Percentiles rank a stretch among this genome's conserved stretches.
These are phyloP conservation scores for Colletotrichum navitas DNA, from an alignment of 2,329 filamentous ascomycete genomes.

Conservation along the genomic window DNA sequence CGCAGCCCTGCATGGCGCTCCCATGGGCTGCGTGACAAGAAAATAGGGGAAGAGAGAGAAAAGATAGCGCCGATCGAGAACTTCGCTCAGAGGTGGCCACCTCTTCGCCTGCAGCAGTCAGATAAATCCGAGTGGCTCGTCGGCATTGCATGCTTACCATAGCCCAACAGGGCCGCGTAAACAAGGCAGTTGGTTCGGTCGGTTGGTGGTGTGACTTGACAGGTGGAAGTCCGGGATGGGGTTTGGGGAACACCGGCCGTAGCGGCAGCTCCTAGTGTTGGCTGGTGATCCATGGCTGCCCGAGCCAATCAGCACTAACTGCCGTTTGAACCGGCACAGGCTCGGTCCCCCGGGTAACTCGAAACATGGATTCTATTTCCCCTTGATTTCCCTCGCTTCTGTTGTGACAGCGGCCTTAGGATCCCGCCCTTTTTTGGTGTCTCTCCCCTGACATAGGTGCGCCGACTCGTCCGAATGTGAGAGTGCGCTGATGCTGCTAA, in stretches of 20 bases:
- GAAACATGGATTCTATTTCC: background rate
- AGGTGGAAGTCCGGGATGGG: constrained; percentile 31
- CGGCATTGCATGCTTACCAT: constrained; percentile 21
- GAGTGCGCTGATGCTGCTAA: background rate
- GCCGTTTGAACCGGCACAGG: constrained; percentile 18
- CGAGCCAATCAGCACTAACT: constrained; percentile 22
- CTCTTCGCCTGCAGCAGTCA: constrained; percentile 20
- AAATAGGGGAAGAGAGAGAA: background rate
- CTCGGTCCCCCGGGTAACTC: constrained; percentile 30
- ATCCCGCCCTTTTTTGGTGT: background rate
- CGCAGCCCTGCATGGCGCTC: constrained; percentile 32
- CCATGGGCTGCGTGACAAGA: constrained; percentile 14
- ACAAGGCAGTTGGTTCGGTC: background rate
- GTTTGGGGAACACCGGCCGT: constrained; percentile 40
- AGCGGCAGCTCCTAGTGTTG: constrained; percentile 33
- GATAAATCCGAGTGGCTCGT: constrained; percentile 18
- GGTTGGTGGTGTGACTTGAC: constrained; percentile 6
- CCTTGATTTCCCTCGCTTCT: background rate
- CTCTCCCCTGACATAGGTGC: background rate
- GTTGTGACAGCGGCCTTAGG: background rate
- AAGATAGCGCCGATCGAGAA: background rate
- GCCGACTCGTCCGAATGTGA: background rate
- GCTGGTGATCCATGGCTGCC: constrained; percentile 23
- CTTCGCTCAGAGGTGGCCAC: constrained; percentile 13
- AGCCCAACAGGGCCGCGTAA: constrained; percentile 12